Evolutionary conservation across 2,329 filamentous ascomycete genomes (phyloP).

Genomic region (Helicocarpus griseus): DNA sequence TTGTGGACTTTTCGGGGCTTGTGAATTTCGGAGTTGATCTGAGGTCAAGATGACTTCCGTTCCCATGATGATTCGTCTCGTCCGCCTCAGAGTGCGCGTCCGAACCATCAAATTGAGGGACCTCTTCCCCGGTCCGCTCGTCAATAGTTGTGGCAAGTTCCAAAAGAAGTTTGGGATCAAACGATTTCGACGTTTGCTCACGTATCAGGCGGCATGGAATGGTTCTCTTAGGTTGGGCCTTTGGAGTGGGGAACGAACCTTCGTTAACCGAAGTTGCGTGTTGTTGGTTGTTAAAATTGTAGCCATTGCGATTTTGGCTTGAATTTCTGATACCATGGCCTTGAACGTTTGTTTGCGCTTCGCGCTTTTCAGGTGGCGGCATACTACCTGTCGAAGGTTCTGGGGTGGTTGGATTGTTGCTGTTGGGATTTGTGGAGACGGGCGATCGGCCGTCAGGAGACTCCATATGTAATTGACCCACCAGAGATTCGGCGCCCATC

Average conservation of each 20-base stretch:
- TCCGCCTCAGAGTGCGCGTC: neutral
- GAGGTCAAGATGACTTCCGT: conserved; percentile 4
- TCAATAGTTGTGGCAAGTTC: conserved; percentile 35
- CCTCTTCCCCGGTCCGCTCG: conserved; percentile 30
- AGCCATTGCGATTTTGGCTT: neutral
- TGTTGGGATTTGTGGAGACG: conserved; percentile 21
- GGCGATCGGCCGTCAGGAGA: conserved; percentile 29
- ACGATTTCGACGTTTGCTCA: neutral
- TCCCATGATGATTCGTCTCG: conserved; percentile 6
- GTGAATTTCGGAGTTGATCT: neutral
- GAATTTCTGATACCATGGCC: neutral
- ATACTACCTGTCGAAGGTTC: neutral
- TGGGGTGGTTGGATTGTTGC: conserved; percentile 21
- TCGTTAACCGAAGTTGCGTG: neutral
- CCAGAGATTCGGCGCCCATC: conserved; percentile 38
- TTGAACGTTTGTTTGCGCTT: neutral
- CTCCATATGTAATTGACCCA: conserved; percentile 39
- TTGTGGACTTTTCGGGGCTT: conserved; percentile 9
- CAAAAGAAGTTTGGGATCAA: conserved; percentile 4
- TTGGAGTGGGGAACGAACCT: neutral
- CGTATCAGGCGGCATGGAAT: neutral
- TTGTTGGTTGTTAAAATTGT: neutral
- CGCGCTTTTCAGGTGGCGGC: neutral
- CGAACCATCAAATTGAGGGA: conserved; percentile 12
- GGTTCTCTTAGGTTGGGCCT: neutral